Evolutionary conservation across 1,284 basidiomycete species (phyloP), one percentile per base, ranked within the genome.

Genomic region (Pterula multifida): DNA sequence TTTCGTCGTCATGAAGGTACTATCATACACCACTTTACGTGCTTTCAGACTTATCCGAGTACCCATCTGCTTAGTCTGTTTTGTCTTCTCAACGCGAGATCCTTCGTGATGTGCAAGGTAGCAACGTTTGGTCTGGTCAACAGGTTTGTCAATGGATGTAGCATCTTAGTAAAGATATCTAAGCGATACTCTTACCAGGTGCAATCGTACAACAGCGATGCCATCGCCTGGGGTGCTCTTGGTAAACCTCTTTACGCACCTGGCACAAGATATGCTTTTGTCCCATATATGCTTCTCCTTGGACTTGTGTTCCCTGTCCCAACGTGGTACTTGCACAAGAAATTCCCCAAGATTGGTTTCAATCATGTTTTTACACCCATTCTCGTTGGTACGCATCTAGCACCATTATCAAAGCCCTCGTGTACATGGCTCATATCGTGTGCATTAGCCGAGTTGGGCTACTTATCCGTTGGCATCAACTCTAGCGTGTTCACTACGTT

Each of bases 221-320:
- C 72, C 4, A 65, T 75, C 42, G 59, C 70, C 0, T 75, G 72
- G 72, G 72, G 72, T 47, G 72, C 70, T 1, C 64, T 73, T 19
- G 69, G 65, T 32, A 67, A 68, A 47, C 62, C 65, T 22, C 63
- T 73, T 44, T 74, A 70, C 56, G 62, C 62, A 0, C 63, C 65
- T 0, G 62, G 63, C 3, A 63, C 61, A 2, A 63, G 61, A 12
- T 71, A 70, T 56, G 61, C 57, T 25, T 52, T 53, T 45, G 56
- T 44, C 24, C 49, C 19, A 55, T 64, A 48, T 36, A 65, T 62
- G 58, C 56, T 66, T 24, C 51, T 68, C 42, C 61, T 64, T 42
- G 69, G 70, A n/a, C 60, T 71, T 12, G 57, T 58, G 21, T 61
- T 67, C 26, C 70, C 68, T 0, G 57, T 70, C 36, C 68, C 68